Evolutionary conservation across 768 basidiomycete genomes (phyloP), one percentile per base, ranked within the genome.

Genomic region (Psilocybe cubensis): DNA sequence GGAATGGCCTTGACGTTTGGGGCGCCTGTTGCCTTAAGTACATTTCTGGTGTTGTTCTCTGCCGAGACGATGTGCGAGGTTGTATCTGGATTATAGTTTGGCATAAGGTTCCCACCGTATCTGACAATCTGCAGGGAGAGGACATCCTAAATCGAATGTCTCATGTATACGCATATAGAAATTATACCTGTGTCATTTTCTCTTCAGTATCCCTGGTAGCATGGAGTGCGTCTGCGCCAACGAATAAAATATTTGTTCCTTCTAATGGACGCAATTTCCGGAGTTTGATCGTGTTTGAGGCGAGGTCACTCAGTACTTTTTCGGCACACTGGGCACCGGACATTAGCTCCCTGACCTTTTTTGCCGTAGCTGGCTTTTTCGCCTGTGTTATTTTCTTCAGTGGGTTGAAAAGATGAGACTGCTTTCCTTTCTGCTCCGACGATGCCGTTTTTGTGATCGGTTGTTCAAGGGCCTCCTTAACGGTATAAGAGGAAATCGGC

Each of bases 41-140:
- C 72, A 14, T 74, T 54, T 12, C 56, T 50, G 29, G 52, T 49
- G 38, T 59, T 59, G 3, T 72, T 68, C 49, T 83, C 84, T 6
- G 18, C 11, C 23, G 84, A 83, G 28, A 92, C 76, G 51, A 93
- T 86, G 63, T 91, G 88, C 3, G 91, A 91, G 25, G 88, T 82
- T 7, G 68, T 59, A 4, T 64, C 59, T 2, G 83, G 72, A 59
- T 92, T 85, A 63, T 82, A 92, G 31, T 63, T 73, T 2, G 88
- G 79, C 35, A 83, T 70, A 23, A 92, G 72, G 20, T 77, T 82
- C 42, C 83, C 91, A 10, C 91, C 91, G 59, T 83, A 72, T 57
- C 75, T 76, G 41, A 85, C 74, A 38, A 93, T 82, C 91, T 92
- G 60, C 23, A 29, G 25, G 23, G 48, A 48, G 52, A 7, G 11